Base-by-base conservation (phyloP, 2,329 filamentous ascomycete genomes). In the Arthroderma sp. region DNA sequence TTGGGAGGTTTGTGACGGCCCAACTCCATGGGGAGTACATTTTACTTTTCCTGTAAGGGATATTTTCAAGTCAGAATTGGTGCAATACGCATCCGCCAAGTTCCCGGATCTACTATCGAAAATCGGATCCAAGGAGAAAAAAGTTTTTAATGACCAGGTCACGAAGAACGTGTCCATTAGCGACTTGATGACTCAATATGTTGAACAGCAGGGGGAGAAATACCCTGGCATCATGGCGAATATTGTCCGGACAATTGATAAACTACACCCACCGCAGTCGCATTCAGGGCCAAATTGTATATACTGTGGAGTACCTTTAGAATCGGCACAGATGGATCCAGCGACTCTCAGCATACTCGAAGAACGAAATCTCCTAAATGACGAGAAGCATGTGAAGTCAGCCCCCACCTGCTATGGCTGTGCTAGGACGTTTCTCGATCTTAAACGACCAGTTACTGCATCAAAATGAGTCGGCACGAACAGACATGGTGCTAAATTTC, bases 171-270 rank as follows among this genome's bases (percentile, higher is more conserved):
- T 88, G 49, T 94, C 89, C 49, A 96, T 98, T 65, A 90, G 96
- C 67, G 86, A 91, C 63, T 80, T 98, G 56, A 91, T 97, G 85
- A 75, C 79, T 58, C 84, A 89, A 58, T 98, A 96, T 70, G 95
- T 98, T 66, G 81, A 83, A 63, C 85, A 83, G 41, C 88, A 95
- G 15, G 91, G 95, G 68, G 81, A 83, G 62, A 86, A 86, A 59
- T 96, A 94, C 66, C 88, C 91, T 2, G 88, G 87, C 57, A 89
- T 97, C 57, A 91, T 98, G 63, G 86, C 91, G 33, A 98, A 98
- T 68, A 93, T 98, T 8, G 91, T 96, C 4, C 83, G 89, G 61
- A 98, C 91, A 35, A 85, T 87, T n/a, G 85, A 83, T 55, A 95
- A 94, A 72, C 77, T 97, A 41, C 76, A 83, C 49, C 68, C 75